These are phyloP conservation scores for Calonectria ilicicola DNA, from an alignment of 2,329 filamentous ascomycete genomes.

Conservation along the genomic window DNA sequence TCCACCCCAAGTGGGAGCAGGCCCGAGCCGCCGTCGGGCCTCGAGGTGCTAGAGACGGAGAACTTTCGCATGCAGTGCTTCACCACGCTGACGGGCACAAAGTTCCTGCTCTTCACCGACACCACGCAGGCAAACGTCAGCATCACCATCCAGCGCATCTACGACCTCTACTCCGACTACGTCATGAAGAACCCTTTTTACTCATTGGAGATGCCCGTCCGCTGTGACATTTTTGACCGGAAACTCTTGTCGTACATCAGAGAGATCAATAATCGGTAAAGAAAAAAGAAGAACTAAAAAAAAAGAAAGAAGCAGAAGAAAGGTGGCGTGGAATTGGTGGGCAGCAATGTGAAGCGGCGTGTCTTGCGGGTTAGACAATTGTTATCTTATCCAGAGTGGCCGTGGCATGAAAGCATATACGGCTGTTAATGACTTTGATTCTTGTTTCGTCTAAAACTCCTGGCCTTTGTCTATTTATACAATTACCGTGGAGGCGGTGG, in stretches of 20 bases:
- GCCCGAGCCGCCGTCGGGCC: constrained; percentile 77
- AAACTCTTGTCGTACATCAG: constrained; percentile 85
- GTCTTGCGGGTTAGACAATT: constrained; percentile 11
- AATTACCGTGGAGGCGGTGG: constrained; percentile 48
- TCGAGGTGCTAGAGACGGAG: constrained; percentile 93
- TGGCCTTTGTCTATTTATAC: constrained; percentile 48
- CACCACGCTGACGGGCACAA: constrained; percentile 92
- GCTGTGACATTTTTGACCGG: constrained; percentile 95
- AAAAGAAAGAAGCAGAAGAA: neutral
- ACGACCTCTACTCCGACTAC: constrained; percentile 95
- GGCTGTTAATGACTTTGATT: constrained; percentile 40
- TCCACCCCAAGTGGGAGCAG: constrained; percentile 58
- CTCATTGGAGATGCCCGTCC: constrained; percentile 95
- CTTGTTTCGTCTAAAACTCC: constrained; percentile 42
- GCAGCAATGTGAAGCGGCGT: constrained; percentile 26
- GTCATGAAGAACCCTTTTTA: constrained; percentile 99
- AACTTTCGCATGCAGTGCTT: constrained; percentile 98
- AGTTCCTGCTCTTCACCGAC: constrained; percentile 96
- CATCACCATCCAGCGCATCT: constrained; percentile 83
- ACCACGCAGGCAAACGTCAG: constrained; percentile 89
- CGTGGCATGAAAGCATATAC: constrained; percentile 14
- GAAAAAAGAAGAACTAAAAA: neutral
- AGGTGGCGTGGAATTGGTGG: neutral
- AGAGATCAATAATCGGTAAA: constrained; percentile 71
- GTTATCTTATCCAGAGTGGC: constrained; percentile 5